A percentile compares a stretch with the other conserved stretches of the same genome.
Evolutionary conservation across 1,284 basidiomycete species (phyloP).

Genomic region (Termitomyces sp.): DNA sequence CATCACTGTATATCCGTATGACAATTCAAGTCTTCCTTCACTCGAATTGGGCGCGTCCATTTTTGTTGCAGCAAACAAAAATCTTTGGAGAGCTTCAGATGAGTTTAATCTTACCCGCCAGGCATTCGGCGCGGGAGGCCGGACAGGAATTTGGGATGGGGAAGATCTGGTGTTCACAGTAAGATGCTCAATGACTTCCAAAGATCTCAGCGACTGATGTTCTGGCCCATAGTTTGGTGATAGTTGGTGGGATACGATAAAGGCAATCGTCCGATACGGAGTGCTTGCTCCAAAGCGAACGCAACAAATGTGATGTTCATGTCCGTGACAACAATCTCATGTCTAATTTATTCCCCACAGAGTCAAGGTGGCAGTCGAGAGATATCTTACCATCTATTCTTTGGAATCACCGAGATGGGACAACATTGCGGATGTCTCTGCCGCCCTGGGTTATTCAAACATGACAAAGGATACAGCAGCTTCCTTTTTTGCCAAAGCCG

Average conservation of each 20-base stretch:
- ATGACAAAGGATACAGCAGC: slow-evolving; percentile 49
- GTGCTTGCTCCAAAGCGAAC: slow-evolving; percentile 59
- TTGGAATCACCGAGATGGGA: slow-evolving; percentile 60
- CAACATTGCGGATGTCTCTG: slow-evolving; percentile 53
- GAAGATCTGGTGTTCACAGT: slow-evolving; percentile 64
- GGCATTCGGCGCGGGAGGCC: slow-evolving; percentile 42
- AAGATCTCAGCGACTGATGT: neutral
- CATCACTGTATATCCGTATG: slow-evolving; percentile 75
- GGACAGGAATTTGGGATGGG: slow-evolving; percentile 83
- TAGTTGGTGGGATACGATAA: slow-evolving; percentile 69
- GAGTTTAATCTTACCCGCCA: slow-evolving; percentile 71
- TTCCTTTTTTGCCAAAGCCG: slow-evolving; percentile 56
- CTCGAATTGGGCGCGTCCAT: slow-evolving; percentile 87
- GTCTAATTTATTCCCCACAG: slow-evolving; percentile 29
- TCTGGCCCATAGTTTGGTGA: slow-evolving; percentile 42
- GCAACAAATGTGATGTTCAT: slow-evolving; percentile 45
- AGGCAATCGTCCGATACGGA: slow-evolving; percentile 81
- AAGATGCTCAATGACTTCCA: slow-evolving; percentile 16
- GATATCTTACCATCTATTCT: slow-evolving; percentile 58
- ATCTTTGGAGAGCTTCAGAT: slow-evolving; percentile 75
- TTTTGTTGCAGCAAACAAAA: slow-evolving; percentile 80
- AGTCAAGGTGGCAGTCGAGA: slow-evolving; percentile 51
- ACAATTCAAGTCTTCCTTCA: slow-evolving; percentile 53
- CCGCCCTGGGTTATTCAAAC: slow-evolving; percentile 48
- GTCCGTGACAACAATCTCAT: neutral